These are phyloP conservation scores for Oenanthe sinensis DNA, from an alignment of 129 eudicot species.

Conservation along the genomic window DNA sequence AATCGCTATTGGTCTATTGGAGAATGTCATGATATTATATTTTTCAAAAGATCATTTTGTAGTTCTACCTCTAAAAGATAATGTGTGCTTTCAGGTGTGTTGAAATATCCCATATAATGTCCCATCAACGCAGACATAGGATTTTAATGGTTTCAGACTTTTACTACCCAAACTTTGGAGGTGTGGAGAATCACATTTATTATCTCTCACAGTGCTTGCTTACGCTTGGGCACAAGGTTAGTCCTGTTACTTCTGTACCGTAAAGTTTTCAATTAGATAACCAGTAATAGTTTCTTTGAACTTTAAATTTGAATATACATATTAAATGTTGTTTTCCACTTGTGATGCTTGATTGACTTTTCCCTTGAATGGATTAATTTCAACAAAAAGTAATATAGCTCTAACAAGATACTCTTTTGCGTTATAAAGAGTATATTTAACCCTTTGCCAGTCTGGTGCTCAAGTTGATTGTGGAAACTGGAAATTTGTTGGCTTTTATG, in stretches of 20 bases:
- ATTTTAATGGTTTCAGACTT: conserved; percentile 96
- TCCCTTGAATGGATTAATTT: not conserved
- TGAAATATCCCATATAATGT: conserved; percentile 19
- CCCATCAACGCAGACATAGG: conserved; percentile 36
- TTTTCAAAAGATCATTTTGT: not conserved
- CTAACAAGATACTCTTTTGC: too few species aligned
- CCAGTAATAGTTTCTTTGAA: not conserved
- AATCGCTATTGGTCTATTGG: not conserved
- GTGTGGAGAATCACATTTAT: conserved; percentile 96
- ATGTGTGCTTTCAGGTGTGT: conserved; percentile 12
- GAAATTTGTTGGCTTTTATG: too few species aligned
- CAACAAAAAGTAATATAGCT: not conserved
- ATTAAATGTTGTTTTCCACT: not conserved
- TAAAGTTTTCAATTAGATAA: not conserved
- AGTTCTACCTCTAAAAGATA: not conserved
- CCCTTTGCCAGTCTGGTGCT: too few species aligned
- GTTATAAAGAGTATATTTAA: too few species aligned
- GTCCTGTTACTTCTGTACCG: conserved; percentile 25
- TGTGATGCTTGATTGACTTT: not conserved
- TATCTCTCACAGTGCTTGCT: conserved; percentile 87
- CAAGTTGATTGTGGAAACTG: too few species aligned
- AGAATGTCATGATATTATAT: not conserved
- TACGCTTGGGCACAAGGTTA: conserved; percentile 90
- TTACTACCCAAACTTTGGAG: conserved; percentile 95
- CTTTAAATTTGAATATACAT: not conserved